Evolutionary conservation across 208 protist species (phyloP), one percentile per base, ranked within the genome.

Genomic region (Vickermania spadyakhi): DNA sequence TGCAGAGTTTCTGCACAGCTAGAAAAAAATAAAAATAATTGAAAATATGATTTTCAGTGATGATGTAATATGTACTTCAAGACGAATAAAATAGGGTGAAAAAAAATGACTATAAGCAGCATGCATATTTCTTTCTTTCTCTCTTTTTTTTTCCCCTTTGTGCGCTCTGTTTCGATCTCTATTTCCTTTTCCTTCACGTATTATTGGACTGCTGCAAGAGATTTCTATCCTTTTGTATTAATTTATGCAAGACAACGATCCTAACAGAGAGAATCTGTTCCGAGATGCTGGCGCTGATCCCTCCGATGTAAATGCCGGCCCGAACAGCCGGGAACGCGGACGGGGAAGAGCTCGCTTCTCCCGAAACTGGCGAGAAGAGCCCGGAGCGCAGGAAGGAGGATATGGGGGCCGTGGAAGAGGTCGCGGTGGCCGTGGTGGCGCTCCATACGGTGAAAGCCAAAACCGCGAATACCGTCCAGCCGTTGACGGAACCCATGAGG

Each of bases 211-310:
- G n/a, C n/a, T n/a, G n/a, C n/a, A n/a, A n/a, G n/a, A n/a, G n/a
- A n/a, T n/a, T n/a, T n/a, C n/a, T n/a, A n/a, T n/a, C n/a, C n/a
- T n/a, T n/a, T n/a, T n/a, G n/a, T n/a, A n/a, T n/a, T n/a, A n/a
- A n/a, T 80, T 73, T 75, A 81, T 81, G 75, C 64, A 77, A 72
- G 68, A 76, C 64, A 71, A 66, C 66, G 70, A 58, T 70, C 61
- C 74, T 28, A 60, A 72, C 28, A 68, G 63, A 65, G 29, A 80
- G 74, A 72, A 80, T 80, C 65, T 76, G 69, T 60, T 66, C 58
- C 60, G 75, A 76, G 66, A 36, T 65, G 66, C 57, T 60, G 75
- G 70, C 68, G 70, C 62, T 52, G 45, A 65, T 53, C 36, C 41
- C 28, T 52, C 29, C 50, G 62, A 53, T 56, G 36, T 45, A 45